A percentile compares a stretch with the other conserved stretches of the same genome.
Evolutionary conservation across 2,329 filamentous ascomycete genomes (phyloP).

Genomic region (Stachybotrys elegans): DNA sequence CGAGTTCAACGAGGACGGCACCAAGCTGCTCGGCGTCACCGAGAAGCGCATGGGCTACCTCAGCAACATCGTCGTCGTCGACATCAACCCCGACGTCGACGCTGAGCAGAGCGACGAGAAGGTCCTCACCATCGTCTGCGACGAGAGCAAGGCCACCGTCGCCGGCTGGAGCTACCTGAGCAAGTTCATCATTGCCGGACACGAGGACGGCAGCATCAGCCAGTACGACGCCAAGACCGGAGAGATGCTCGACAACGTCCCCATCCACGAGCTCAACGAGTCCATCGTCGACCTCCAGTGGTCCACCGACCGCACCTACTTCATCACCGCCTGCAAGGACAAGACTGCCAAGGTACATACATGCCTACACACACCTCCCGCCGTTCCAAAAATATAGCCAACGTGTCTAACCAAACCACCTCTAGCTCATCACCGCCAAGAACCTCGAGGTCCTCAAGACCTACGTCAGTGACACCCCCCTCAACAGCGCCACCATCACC

Average conservation of each 20-base stretch:
- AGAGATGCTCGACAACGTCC: slow-evolving; percentile 74
- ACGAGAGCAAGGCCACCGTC: slow-evolving; percentile 94
- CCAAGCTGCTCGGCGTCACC: slow-evolving; percentile 84
- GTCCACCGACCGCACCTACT: slow-evolving; percentile 90
- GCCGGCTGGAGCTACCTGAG: slow-evolving; percentile 92
- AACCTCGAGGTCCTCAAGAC: slow-evolving; percentile 92
- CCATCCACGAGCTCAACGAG: slow-evolving; percentile 78
- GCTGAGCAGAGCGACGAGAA: slow-evolving; percentile 83
- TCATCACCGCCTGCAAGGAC: slow-evolving; percentile 97
- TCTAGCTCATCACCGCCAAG: slow-evolving; percentile 71
- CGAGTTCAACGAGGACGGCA: slow-evolving; percentile 94
- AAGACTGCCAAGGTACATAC: slow-evolving; percentile 79
- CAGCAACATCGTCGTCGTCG: slow-evolving; percentile 87
- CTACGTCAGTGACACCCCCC: slow-evolving; percentile 84
- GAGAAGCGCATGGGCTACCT: slow-evolving; percentile 98
- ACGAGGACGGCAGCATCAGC: slow-evolving; percentile 92
- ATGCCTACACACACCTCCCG: neutral
- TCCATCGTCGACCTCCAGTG: slow-evolving; percentile 93
- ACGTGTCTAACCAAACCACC: slow-evolving; percentile 5
- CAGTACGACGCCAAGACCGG: slow-evolving; percentile 90
- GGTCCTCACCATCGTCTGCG: slow-evolving; percentile 80
- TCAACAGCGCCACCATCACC: slow-evolving; percentile 93
- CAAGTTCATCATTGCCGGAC: slow-evolving; percentile 95
- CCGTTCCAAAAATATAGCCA: neutral
- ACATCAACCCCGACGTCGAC: slow-evolving; percentile 78